Evolutionary conservation across 345 rosid species (phyloP), one percentile per base, ranked within the genome.

Genomic region (Rhodamnia rubescens): DNA sequence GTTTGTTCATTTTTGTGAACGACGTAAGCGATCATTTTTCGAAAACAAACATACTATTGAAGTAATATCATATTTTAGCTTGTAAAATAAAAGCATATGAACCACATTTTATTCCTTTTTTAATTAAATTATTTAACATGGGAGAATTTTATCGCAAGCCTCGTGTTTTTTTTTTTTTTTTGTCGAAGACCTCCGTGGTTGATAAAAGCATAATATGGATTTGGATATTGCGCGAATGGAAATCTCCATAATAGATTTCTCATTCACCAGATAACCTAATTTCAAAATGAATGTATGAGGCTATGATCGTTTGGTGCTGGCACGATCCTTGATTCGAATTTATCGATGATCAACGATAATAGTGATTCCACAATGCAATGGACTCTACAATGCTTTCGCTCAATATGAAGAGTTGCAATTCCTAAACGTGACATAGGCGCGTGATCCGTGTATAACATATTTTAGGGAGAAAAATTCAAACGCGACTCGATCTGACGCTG

Each of bases 361-460:
- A 36, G n/a, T n/a, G 3, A 36, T 36, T 36, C 40, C 3, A 36
- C 40, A 36, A 36, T 36, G 40, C 40, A 36, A 36, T 3, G 40
- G 40, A 36, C 3, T 2, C 40, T 36, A 36, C 40, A 36, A 36
- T 36, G 40, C 40, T 36, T 3, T 36, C 40, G 3, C 40, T 36
- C 40, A 36, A 36, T 36, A 3, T 3, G 2, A 3, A 3, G 40
- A 36, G 40, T 36, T 3, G 3, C 40, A 3, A 36, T 36, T 36
- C 3, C 40, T 36, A 11, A 57, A 57, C 11, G 11, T 6, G 13
- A 26, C 61, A 14, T 3, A 2, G 14, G 0, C 3, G 2, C 7
- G 6, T 4, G 1, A 7, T 16, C 15, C 5, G 0, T 3, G 13
- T 27, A 20, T 14, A 20, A 61, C 2, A 12, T 0, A 5, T 26